Conservation (phyloP, 805 yeast species). For the Dipodascus albidus region DNA sequence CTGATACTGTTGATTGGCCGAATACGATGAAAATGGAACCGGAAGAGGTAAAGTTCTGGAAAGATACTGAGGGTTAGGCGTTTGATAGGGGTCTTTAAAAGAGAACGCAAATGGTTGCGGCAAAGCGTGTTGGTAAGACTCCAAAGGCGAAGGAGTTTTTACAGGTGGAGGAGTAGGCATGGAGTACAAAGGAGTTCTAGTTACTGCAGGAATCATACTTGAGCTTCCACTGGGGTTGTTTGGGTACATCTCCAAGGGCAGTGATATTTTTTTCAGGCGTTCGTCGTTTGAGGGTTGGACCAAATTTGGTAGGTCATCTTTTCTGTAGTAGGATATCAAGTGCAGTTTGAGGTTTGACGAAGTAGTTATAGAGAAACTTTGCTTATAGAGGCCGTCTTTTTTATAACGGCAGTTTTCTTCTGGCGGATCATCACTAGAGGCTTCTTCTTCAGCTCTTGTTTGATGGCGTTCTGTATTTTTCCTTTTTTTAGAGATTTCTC, state of each 20-base stretch:
- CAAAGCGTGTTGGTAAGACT: too few relatives aligned
- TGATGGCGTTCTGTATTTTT: not conserved
- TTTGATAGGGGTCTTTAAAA: not conserved
- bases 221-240: constrained; percentile 15
- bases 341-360: constrained; percentile 44
- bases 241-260: constrained; percentile 29
- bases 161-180: not conserved
- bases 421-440: not conserved
- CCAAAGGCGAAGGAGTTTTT: too few relatives aligned
- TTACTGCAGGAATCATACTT: constrained; percentile 9
- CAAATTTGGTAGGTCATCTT: constrained; percentile 23
- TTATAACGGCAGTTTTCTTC: constrained; percentile 30
- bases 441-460: not conserved
- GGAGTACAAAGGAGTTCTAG: constrained; percentile 3
- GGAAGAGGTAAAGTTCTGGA: not conserved
- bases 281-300: constrained; percentile 36
- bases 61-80: too few relatives aligned
- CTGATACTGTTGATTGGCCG: not conserved
- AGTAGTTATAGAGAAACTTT: constrained; percentile 47
- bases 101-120: not conserved
- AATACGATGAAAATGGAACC: not conserved
- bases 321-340: constrained; percentile 42
- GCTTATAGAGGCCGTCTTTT: constrained; percentile 48
- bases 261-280: constrained; percentile 23
- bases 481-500: not conserved